These are phyloP conservation scores for Cryptococcus sp. DNA, from an alignment of 1,284 basidiomycete genomes.

Conservation along the genomic window DNA sequence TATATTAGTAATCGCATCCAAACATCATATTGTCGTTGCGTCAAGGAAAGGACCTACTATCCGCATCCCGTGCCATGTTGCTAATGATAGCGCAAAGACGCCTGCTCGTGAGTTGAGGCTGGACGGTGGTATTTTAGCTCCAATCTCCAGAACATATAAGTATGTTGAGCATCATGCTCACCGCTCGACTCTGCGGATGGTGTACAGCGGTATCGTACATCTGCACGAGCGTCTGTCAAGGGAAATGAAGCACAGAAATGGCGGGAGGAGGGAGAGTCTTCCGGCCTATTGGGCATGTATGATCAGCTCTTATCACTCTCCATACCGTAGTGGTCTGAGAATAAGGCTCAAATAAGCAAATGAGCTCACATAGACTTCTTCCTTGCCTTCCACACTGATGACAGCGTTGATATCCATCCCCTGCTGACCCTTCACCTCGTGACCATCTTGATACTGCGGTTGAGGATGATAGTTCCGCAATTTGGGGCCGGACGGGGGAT, in stretches of 20 bases:
- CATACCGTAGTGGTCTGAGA: not conserved
- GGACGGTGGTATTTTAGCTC: not conserved
- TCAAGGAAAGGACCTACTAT: slow-evolving; percentile 63
- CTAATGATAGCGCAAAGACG: slow-evolving; percentile 89
- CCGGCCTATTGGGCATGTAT: slow-evolving; percentile 67
- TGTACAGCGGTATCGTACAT: slow-evolving; percentile 89
- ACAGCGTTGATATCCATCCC: slow-evolving; percentile 90
- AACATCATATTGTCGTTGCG: no score
- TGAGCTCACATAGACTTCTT: slow-evolving; percentile 85
- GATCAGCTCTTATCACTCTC: not conserved
- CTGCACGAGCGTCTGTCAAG: slow-evolving; percentile 89
- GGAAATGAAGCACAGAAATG: slow-evolving; percentile 88
- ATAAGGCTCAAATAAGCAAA: slow-evolving; percentile 26
- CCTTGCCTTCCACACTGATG: slow-evolving; percentile 76
- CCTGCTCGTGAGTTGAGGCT: slow-evolving; percentile 81
- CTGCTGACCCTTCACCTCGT: slow-evolving; percentile 28
- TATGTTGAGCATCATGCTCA: slow-evolving; percentile 16
- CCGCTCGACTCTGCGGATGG: slow-evolving; percentile 92
- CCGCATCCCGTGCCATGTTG: slow-evolving; percentile 95
- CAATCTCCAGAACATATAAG: no score
- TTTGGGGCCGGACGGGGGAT: slow-evolving; percentile 41
- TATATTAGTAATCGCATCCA: not conserved
- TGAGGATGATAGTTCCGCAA: slow-evolving; percentile 11
- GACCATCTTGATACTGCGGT: not conserved
- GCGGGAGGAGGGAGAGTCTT: slow-evolving; percentile 82